These are phyloP conservation scores for Suhomyces canberraensis DNA, from an alignment of 805 yeast species.

Conservation along the genomic window DNA sequence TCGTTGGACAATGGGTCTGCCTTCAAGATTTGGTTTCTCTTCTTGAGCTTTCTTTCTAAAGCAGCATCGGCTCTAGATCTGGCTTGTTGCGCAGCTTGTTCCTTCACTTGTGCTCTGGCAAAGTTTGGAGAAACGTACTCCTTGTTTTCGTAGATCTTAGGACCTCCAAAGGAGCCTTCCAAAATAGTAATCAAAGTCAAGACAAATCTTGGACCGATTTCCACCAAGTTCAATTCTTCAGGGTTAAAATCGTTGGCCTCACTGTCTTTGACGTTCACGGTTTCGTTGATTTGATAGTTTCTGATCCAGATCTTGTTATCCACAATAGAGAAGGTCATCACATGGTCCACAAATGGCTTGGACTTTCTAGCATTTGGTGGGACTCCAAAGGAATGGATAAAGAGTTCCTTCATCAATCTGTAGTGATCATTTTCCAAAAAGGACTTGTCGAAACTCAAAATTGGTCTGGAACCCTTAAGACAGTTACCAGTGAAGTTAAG, in stretches of 20 bases:
- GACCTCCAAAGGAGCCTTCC: slow-evolving; percentile 97
- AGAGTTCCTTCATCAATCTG: slow-evolving; percentile 76
- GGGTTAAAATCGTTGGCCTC: slow-evolving; percentile 39
- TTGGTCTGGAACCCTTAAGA: slow-evolving; percentile 90
- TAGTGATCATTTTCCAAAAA: slow-evolving; percentile 67
- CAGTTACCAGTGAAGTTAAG: slow-evolving; percentile 96
- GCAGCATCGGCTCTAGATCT: slow-evolving; percentile 77
- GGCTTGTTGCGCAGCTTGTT: slow-evolving; percentile 78
- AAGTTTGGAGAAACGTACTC: slow-evolving; percentile 95
- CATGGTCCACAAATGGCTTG: slow-evolving; percentile 95
- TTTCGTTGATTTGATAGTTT: slow-evolving; percentile 82
- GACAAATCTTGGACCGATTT: slow-evolving; percentile 95
- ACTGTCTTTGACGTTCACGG: slow-evolving; percentile 56
- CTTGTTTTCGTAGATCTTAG: slow-evolving; percentile 94
- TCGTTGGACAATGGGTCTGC: slow-evolving; percentile 83
- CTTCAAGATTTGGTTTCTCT: slow-evolving; percentile 69
- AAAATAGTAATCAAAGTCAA: slow-evolving; percentile 85
- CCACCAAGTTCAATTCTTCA: slow-evolving; percentile 75
- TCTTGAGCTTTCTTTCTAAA: slow-evolving; percentile 66
- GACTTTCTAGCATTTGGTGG: slow-evolving; percentile 91
- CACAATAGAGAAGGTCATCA: slow-evolving; percentile 85
- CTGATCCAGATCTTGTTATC: slow-evolving; percentile 95
- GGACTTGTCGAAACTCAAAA: slow-evolving; percentile 79
- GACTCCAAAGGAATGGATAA: slow-evolving; percentile 82
- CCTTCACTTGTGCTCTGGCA: slow-evolving; percentile 83